A percentile compares a stretch with the other conserved stretches of the same genome.
These are phyloP conservation scores for Russula olivacea DNA, from an alignment of 768 basidiomycete genomes.

Conservation along the genomic window DNA sequence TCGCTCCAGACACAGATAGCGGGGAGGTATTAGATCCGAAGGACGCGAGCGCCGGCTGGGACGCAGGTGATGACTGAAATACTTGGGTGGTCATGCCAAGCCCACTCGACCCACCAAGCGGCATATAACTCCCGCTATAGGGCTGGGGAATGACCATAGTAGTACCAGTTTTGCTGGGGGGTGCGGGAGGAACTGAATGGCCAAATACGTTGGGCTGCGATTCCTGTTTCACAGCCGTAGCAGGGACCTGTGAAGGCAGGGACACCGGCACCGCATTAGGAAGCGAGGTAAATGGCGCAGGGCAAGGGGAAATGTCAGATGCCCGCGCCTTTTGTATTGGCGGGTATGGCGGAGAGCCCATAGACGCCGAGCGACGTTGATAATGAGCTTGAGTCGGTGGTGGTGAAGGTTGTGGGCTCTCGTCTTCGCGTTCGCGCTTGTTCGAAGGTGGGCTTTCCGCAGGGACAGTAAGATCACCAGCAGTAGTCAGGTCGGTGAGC, in stretches of 20 bases:
- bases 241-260: not conserved
- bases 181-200: not conserved
- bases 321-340: not conserved
- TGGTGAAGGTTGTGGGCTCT: not conserved
- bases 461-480: constrained; percentile 16
- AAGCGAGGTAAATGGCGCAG: not conserved
- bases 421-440: constrained; percentile 21
- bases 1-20: not conserved
- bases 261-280: not conserved
- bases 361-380: not conserved
- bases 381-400: not conserved
- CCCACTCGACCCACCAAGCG: constrained; percentile 15
- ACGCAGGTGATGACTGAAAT: not conserved
- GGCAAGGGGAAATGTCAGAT: not conserved
- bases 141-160: not conserved
- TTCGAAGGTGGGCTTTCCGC: constrained; percentile 19
- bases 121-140: constrained; percentile 4
- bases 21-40: not conserved
- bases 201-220: not conserved
- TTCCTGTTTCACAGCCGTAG: not conserved
- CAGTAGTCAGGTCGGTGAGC: constrained; percentile 11
- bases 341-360: not conserved
- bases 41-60: not conserved
- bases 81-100: not conserved
- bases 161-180: not conserved